Base-by-base conservation (phyloP, 148 eudicot species). In the Dianthus caryophyllus region DNA sequence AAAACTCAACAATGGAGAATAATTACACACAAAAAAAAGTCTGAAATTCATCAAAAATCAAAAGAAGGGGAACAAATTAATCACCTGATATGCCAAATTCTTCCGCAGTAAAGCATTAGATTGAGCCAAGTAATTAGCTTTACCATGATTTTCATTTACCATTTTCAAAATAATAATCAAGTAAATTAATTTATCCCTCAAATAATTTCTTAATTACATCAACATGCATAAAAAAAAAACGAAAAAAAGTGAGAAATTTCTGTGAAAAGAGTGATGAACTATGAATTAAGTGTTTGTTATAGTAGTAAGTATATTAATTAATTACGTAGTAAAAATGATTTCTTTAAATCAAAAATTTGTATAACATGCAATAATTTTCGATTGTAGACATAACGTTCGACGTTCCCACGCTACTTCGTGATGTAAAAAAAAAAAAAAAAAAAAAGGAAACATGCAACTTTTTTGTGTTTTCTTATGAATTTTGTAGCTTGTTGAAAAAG, bases 21-120 rank as follows among this genome's bases (percentile, higher is more conserved):
- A 51, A 66, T 4, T 41, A 0, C 26, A 36, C 16, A 17, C 3
- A 38, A 21, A 33, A 29, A 1, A 50, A 9, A 1, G 3, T 18
- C 18, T 7, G 17, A 0, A 66, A 66, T 31, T 52, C 27, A 44
- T 29, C 5, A 57, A 46, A 56, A 9, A 44, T 33, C 10, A 41
- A 36, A 18, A 5, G 15, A 51, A 64, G n/a, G n/a, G n/a, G n/a
- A n/a, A n/a, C n/a, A 9, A 9, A 64, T 10, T 2, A n/a, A 17
- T 9, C 21, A 70, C 79, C 74, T 76, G 79, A 65, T 48, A 70
- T 11, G 59, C 58, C 54, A 70, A 59, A 48, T 65, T 76, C 62
- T 76, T 76, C 38, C 71, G 26, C 10, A 76, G 66, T 43, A 76
- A 47, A 24, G 79, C 75, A 70, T 65, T 69, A 2, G 79, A 58